A percentile compares a stretch with the other conserved stretches of the same genome.
These are phyloP conservation scores for Populus deltoides DNA, from an alignment of 345 rosid genomes.

Conservation along the genomic window DNA sequence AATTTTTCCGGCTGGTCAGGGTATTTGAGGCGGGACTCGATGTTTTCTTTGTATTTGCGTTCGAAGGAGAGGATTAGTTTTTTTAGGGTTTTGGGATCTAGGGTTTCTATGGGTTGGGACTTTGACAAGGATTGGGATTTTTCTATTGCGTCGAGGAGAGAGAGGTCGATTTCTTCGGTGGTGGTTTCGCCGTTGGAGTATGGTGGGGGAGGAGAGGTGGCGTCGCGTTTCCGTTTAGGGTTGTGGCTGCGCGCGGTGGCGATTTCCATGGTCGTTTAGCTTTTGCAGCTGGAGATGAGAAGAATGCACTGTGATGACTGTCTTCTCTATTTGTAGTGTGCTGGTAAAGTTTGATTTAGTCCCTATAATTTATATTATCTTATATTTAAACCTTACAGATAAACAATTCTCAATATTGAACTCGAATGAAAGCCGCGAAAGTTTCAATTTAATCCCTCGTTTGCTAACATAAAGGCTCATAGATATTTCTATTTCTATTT, in stretches of 20 bases:
- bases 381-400: too few relatives aligned
- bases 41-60: constrained; percentile 93
- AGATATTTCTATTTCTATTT: too few relatives aligned
- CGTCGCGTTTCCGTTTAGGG: constrained; percentile 21
- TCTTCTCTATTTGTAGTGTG: too few relatives aligned
- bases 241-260: constrained; percentile 16
- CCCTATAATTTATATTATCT: too few relatives aligned
- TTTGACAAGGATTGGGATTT: constrained; percentile 43
- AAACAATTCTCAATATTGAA: too few relatives aligned
- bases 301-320: too few relatives aligned
- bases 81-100: constrained; percentile 76
- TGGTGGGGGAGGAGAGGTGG: background rate
- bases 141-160: constrained; percentile 84
- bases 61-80: constrained; percentile 92
- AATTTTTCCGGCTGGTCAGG: constrained; percentile 84
- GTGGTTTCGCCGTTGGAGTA: constrained; percentile 10
- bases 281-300: too few relatives aligned
- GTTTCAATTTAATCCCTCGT: too few relatives aligned
- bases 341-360: too few relatives aligned
- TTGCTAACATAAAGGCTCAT: too few relatives aligned
- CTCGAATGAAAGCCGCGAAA: too few relatives aligned
- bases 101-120: constrained; percentile 44
- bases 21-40: constrained; percentile 93
- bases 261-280: constrained; percentile 11
- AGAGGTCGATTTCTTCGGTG: constrained; percentile 48